A percentile compares a stretch with the other conserved stretches of the same genome.
Evolutionary conservation across 257 asterid species (phyloP).

Genomic region (Scutellaria minor): DNA sequence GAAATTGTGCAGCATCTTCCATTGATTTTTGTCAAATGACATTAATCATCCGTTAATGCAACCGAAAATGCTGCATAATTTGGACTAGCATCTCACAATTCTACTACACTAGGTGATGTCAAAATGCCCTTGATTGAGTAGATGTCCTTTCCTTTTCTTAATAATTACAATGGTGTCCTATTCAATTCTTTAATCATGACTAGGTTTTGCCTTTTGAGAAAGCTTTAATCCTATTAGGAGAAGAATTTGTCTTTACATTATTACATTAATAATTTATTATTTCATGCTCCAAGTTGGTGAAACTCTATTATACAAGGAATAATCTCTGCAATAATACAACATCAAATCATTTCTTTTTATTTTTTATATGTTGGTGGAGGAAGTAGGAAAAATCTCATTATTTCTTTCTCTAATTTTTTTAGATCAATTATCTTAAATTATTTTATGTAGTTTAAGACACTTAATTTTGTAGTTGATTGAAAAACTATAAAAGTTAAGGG

Average conservation of each 20-base stretch:
- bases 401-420: too few relatives aligned
- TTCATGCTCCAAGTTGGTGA: conserved; percentile 20
- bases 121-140: conserved; percentile 6
- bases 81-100: conserved; percentile 19
- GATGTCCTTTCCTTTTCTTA: conserved; percentile 27
- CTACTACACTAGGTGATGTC: conserved; percentile 23
- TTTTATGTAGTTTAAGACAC: too few relatives aligned
- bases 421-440: too few relatives aligned
- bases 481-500: too few relatives aligned
- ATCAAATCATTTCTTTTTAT: conserved; percentile 22
- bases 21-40: too few relatives aligned
- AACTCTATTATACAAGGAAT: conserved; percentile 29
- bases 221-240: conserved; percentile 13
- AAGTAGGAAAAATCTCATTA: not conserved
- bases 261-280: conserved; percentile 1
- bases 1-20: too few relatives aligned
- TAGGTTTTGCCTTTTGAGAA: conserved; percentile 19
- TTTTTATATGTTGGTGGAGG: not conserved
- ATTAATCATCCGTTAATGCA: too few relatives aligned
- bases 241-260: not conserved
- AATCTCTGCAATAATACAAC: conserved; percentile 3
- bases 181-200: conserved; percentile 40
- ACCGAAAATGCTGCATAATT: too few relatives aligned
- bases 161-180: conserved; percentile 5
- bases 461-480: too few relatives aligned